Evolutionary conservation across 495 filamentous ascomycete genomes (phyloP).

Genomic region (Podospora sp.): DNA sequence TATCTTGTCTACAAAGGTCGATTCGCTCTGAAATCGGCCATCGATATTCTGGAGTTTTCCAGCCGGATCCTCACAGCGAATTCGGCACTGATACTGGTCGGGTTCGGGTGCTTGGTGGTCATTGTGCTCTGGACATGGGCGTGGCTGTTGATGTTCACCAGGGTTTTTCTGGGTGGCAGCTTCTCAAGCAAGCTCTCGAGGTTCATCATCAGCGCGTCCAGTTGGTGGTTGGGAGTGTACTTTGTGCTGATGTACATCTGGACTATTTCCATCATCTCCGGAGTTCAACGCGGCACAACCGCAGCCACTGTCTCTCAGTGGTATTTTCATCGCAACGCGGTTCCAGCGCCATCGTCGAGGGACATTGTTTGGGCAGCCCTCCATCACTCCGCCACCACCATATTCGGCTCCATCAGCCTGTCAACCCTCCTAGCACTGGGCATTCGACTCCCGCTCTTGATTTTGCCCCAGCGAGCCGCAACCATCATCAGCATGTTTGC

Average conservation of each 20-base stretch:
- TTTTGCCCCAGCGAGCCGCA: slow-evolving; percentile 75
- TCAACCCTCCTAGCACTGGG: slow-evolving; percentile 78
- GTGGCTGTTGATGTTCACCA: slow-evolving; percentile 96
- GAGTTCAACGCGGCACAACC: slow-evolving; percentile 86
- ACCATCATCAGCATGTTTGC: slow-evolving; percentile 67
- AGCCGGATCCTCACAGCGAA: slow-evolving; percentile 84
- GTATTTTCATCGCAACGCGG: slow-evolving; percentile 93
- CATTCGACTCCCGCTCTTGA: slow-evolving; percentile 80
- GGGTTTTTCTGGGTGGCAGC: slow-evolving; percentile 87
- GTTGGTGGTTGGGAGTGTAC: slow-evolving; percentile 87
- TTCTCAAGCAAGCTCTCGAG: slow-evolving; percentile 58
- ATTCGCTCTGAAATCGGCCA: slow-evolving; percentile 74
- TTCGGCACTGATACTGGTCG: slow-evolving; percentile 78
- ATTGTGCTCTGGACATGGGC: slow-evolving; percentile 90
- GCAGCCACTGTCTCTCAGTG: slow-evolving; percentile 96
- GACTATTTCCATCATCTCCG: slow-evolving; percentile 83
- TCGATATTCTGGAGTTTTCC: slow-evolving; percentile 87
- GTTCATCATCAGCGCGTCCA: slow-evolving; percentile 81
- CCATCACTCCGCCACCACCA: slow-evolving; percentile 73
- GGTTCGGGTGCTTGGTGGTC: slow-evolving; percentile 71
- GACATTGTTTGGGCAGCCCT: slow-evolving; percentile 83
- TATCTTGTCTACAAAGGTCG: slow-evolving; percentile 79
- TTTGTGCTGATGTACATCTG: slow-evolving; percentile 95
- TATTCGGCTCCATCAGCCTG: slow-evolving; percentile 92
- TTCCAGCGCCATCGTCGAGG: slow-evolving; percentile 71